Conservation (phyloP, 441 rosid species). For the Gossypium schwendimanii region DNA sequence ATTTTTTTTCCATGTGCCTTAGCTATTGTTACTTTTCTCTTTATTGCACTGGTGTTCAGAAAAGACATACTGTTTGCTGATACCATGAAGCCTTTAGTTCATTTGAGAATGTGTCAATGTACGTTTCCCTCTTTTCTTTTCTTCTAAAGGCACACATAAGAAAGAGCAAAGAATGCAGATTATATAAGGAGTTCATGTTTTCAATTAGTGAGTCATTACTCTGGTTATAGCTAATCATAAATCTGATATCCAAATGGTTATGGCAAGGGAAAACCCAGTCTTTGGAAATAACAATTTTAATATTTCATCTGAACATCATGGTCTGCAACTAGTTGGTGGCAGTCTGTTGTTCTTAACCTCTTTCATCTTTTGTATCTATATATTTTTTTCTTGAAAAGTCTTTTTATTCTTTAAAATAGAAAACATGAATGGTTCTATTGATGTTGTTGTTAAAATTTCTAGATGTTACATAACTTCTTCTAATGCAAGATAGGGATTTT, state of each 20-base stretch:
- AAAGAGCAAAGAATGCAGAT: neutral
- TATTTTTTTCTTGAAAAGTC: neutral
- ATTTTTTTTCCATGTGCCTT: neutral
- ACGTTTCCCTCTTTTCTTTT: neutral
- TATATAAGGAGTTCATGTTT: neutral
- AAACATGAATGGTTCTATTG: neutral
- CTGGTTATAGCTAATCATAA: neutral
- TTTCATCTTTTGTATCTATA: constrained; percentile 1
- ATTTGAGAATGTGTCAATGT: neutral
- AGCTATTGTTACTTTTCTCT: neutral
- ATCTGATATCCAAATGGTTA: constrained; percentile 1
- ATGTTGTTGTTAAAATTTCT: neutral
- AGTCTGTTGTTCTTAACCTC: neutral
- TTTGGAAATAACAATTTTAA: neutral
- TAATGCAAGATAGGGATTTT: neutral
- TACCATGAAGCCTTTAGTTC: neutral
- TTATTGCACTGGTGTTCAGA: neutral
- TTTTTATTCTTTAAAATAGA: neutral
- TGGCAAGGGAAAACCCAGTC: neutral
- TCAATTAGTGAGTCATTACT: neutral
- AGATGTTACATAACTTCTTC: neutral
- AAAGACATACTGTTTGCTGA: neutral
- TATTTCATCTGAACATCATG: neutral
- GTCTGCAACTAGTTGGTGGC: neutral
- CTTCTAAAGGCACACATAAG: neutral